These are phyloP conservation scores for Termitomyces eurrhizus DNA, from an alignment of 768 basidiomycete species.

Conservation along the genomic window DNA sequence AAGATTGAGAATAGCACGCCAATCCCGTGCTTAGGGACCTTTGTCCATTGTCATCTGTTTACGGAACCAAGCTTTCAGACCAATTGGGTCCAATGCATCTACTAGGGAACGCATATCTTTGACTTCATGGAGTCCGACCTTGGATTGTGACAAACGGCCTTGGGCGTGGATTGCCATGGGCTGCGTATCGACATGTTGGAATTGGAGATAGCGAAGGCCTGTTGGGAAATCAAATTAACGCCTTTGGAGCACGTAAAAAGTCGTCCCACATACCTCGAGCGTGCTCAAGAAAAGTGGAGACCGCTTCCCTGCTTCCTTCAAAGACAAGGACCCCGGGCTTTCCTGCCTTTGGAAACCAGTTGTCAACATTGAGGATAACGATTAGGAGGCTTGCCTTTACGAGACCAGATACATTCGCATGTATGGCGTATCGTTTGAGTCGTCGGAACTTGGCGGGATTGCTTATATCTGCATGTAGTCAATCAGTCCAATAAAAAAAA, in stretches of 20 bases:
- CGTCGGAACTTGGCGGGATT: slow-evolving; percentile 38
- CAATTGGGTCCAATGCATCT: slow-evolving; percentile 25
- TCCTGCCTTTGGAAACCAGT: slow-evolving; percentile 26
- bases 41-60: slow-evolving; percentile 32
- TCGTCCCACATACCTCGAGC: slow-evolving; percentile 27
- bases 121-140: slow-evolving; percentile 33
- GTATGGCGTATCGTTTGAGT: slow-evolving; percentile 33
- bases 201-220: slow-evolving; percentile 42
- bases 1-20: not conserved
- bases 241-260: not conserved
- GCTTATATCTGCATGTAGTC: slow-evolving; percentile 27
- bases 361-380: too few relatives aligned
- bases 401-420: slow-evolving; percentile 34
- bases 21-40: slow-evolving; percentile 8
- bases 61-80: slow-evolving; percentile 36
- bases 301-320: slow-evolving; percentile 30
- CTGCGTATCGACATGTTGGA: slow-evolving; percentile 37
- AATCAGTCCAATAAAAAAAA: not conserved
- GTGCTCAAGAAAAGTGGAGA: slow-evolving; percentile 33
- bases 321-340: slow-evolving; percentile 41
- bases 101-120: slow-evolving; percentile 31
- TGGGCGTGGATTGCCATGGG: slow-evolving; percentile 16
- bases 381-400: slow-evolving; percentile 28
- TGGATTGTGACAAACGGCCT: slow-evolving; percentile 21
- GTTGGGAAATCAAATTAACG: not conserved